Conservation (phyloP, 768 basidiomycete species). For the Podaxis sp. region DNA sequence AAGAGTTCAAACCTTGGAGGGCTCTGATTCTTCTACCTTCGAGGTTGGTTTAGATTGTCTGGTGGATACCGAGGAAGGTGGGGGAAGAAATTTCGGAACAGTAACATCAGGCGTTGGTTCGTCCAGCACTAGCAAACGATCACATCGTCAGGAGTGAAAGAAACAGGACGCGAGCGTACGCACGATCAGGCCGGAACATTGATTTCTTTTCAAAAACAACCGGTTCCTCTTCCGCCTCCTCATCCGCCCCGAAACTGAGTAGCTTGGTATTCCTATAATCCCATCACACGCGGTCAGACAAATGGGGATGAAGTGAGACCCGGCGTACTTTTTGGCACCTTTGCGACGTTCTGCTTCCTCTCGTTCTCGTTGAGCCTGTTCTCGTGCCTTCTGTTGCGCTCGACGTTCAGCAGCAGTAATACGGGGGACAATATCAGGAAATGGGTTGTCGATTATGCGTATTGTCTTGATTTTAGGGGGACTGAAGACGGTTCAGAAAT, state of each 20-base stretch:
- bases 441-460: slow-evolving; percentile 89
- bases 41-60: slow-evolving; percentile 17
- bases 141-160: neutral
- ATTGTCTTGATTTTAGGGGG: slow-evolving; percentile 90
- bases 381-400: slow-evolving; percentile 78
- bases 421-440: slow-evolving; percentile 91
- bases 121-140: slow-evolving; percentile 33
- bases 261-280: slow-evolving; percentile 76
- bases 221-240: slow-evolving; percentile 55
- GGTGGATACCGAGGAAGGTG: slow-evolving; percentile 20
- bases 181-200: slow-evolving; percentile 82
- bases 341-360: slow-evolving; percentile 70
- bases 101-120: slow-evolving; percentile 27
- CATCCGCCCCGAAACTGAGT: slow-evolving; percentile 81
- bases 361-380: slow-evolving; percentile 72
- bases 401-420: slow-evolving; percentile 94
- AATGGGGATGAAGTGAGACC: neutral
- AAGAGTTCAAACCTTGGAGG: slow-evolving; percentile 16
- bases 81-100: slow-evolving; percentile 41
- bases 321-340: slow-evolving; percentile 83
- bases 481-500: slow-evolving; percentile 34
- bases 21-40: slow-evolving; percentile 10
- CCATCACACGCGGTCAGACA: neutral
- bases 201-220: slow-evolving; percentile 71
- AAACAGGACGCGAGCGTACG: slow-evolving; percentile 26